Evolutionary conservation across 2,329 filamentous ascomycete genomes (phyloP).

Genomic region (Apiospora sp.): DNA sequence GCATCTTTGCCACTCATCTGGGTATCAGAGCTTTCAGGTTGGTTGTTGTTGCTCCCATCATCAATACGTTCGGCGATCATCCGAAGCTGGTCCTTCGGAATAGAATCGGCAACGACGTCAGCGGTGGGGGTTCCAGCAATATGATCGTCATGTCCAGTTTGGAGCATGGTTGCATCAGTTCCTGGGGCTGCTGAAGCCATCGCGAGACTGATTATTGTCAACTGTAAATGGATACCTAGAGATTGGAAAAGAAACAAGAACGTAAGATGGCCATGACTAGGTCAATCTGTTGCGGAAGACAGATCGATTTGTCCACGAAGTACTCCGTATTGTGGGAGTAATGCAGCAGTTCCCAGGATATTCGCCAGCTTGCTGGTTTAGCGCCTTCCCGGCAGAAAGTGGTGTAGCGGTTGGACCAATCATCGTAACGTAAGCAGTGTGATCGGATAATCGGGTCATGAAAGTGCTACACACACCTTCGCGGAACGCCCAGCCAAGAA

Average conservation of each 20-base stretch:
- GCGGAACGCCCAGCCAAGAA: neutral
- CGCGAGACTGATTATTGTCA: neutral
- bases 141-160: neutral
- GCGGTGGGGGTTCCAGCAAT: neutral
- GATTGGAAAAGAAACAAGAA: neutral
- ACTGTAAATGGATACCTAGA: neutral
- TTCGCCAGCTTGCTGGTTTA: neutral
- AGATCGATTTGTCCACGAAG: neutral
- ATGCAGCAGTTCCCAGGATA: neutral
- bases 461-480: neutral
- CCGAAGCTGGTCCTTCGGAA: neutral
- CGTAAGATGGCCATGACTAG: neutral
- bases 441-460: neutral
- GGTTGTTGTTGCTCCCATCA: neutral
- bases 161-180: no score
- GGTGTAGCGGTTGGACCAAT: neutral
- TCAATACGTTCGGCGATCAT: neutral
- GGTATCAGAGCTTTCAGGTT: no score
- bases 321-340: neutral
- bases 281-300: neutral
- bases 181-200: neutral
- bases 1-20: neutral
- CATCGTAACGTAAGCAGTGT: neutral
- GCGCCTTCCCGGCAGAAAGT: neutral
- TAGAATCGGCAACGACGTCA: neutral